A percentile compares a stretch with the other conserved stretches of the same genome.
Evolutionary conservation across 1,284 basidiomycete genomes (phyloP).

Genomic region (Naganishia albida): DNA sequence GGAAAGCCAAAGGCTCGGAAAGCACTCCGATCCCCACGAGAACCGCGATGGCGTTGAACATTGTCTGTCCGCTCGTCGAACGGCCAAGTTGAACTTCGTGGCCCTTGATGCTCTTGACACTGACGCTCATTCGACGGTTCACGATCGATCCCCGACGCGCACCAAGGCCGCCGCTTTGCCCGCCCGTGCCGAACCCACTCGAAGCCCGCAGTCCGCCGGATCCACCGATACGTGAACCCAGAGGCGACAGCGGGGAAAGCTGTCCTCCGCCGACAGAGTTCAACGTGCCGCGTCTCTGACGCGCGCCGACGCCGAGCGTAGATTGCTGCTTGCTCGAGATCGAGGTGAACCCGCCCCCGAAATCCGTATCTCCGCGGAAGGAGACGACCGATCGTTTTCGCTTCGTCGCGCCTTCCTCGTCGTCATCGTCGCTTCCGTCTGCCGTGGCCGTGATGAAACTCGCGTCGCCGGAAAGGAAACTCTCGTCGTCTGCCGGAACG

Average conservation of each 20-base stretch:
- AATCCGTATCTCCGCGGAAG: conserved; percentile 26
- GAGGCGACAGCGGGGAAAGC: conserved; percentile 25
- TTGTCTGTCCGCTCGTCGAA: conserved; percentile 79
- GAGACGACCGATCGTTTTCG: conserved; percentile 29
- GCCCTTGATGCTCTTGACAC: conserved; percentile 26
- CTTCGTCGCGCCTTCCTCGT: conserved; percentile 35
- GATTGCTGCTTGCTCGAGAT: conserved; percentile 30
- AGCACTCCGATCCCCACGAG: conserved; percentile 86
- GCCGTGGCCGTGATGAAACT: conserved; percentile 30
- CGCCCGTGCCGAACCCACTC: conserved; percentile 21
- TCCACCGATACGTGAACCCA: conserved; percentile 1
- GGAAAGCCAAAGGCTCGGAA: conserved; percentile 83
- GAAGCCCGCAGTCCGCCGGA: conserved; percentile 6
- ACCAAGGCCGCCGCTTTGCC: conserved; percentile 12
- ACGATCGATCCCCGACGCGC: conserved; percentile 31
- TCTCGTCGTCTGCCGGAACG: conserved; percentile 1
- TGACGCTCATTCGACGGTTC: conserved; percentile 36
- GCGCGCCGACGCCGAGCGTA: conserved; percentile 12
- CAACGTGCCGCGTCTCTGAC: conserved; percentile 24
- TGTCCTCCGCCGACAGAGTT: not conserved
- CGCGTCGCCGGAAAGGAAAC: conserved; percentile 32
- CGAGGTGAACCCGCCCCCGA: conserved; percentile 17
- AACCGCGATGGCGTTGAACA: conserved; percentile 89
- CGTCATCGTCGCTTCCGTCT: conserved; percentile 40
- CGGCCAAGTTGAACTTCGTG: conserved; percentile 55